These are phyloP conservation scores for Aechmea fasciata DNA, from an alignment of 176 grass and related monocot species.

Conservation along the genomic window DNA sequence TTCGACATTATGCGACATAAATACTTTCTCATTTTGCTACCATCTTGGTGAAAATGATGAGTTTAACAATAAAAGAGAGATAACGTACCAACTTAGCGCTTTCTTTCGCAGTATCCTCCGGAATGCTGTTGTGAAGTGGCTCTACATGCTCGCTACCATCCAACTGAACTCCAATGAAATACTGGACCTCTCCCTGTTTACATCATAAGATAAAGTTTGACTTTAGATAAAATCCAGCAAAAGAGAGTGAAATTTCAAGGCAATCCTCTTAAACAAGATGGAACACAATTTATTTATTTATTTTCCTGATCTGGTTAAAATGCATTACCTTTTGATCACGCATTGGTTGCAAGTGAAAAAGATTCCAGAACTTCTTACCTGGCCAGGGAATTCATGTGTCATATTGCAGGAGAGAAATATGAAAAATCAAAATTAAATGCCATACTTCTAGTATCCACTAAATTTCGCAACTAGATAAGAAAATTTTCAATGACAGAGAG, in stretches of 20 bases:
- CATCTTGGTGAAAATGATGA: neutral
- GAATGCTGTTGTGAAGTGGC: conserved; percentile 37
- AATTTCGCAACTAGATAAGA: neutral
- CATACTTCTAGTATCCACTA: neutral
- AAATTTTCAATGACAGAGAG: neutral
- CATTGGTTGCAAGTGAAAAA: conserved; percentile 97
- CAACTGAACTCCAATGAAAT: conserved; percentile 96
- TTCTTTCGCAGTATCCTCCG: conserved; percentile 61
- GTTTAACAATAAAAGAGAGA: conserved; percentile 8
- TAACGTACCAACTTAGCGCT: conserved; percentile 47
- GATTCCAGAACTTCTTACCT: conserved; percentile 98
- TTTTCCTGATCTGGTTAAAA: conserved; percentile 4
- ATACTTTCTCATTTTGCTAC: no score
- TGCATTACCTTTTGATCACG: conserved; percentile 86
- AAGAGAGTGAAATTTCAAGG: conserved; percentile 3
- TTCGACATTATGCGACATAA: no score
- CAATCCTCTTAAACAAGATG: conserved; percentile 21
- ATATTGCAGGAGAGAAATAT: conserved; percentile 1
- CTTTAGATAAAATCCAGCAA: neutral
- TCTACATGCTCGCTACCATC: conserved; percentile 83
- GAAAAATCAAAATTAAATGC: conserved; percentile 4
- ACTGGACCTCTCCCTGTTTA: conserved; percentile 89
- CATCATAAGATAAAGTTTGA: neutral
- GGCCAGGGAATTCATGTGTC: conserved; percentile 15
- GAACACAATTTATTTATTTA: neutral